Evolutionary conservation across 1,139 yeast species (phyloP).

Genomic region (Blastobotrys serpentis): DNA sequence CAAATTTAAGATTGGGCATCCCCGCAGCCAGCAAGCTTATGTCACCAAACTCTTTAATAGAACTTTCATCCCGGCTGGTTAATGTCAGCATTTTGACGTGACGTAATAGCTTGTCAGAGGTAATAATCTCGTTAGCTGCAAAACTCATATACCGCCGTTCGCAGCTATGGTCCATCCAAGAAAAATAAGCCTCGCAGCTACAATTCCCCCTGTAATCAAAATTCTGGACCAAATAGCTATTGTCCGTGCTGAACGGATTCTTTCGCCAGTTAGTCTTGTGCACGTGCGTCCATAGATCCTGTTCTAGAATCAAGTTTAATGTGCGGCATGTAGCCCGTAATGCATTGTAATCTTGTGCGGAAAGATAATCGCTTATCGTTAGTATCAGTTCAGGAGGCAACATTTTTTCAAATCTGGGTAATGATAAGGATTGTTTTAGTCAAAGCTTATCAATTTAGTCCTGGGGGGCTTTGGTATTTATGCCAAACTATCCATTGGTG

Average conservation of each 20-base stretch:
- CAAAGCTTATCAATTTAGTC: too few species aligned
- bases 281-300: conserved; percentile 5
- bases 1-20: conserved; percentile 4
- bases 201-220: conserved; percentile 9
- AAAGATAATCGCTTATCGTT: neutral
- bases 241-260: neutral
- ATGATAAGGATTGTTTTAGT: too few species aligned
- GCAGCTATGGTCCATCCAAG: conserved; percentile 10
- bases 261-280: conserved; percentile 8
- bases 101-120: neutral
- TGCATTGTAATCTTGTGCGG: neutral
- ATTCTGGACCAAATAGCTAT: conserved; percentile 1
- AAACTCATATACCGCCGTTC: conserved; percentile 9
- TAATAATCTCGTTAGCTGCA: neutral
- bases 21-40: conserved; percentile 2
- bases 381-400: conserved; percentile 3
- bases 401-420: too few species aligned
- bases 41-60: conserved; percentile 1
- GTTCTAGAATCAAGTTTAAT: neutral
- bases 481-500: neutral
- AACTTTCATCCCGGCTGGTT: neutral
- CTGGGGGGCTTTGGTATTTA: conserved; percentile 1
- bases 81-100: conserved; percentile 2
- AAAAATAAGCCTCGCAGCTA: conserved; percentile 1
- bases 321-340: conserved; percentile 9